Conservation (phyloP, 805 yeast species). For the Candida yuanshanica region DNA sequence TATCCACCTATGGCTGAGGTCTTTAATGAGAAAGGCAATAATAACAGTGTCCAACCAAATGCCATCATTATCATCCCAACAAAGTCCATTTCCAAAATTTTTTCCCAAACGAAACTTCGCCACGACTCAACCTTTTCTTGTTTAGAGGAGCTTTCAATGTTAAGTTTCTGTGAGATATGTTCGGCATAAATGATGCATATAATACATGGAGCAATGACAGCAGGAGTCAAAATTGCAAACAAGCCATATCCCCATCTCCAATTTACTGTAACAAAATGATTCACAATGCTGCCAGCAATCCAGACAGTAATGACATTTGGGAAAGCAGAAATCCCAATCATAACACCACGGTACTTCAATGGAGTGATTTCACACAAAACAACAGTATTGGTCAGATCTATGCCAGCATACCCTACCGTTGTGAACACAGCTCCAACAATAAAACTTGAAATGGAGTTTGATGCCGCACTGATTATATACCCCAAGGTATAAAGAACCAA, state of each 20-base stretch:
- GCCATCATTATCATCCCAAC: conserved; percentile 34
- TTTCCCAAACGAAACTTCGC: conserved; percentile 4
- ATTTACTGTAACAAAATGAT: conserved; percentile 26
- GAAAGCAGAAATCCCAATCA: conserved; percentile 29
- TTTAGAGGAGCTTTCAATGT: conserved; percentile 6
- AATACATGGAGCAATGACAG: conserved; percentile 31
- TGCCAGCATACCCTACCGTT: conserved; percentile 33
- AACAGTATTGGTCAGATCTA: conserved; percentile 28
- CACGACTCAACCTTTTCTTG: conserved; percentile 3
- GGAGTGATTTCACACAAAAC: conserved; percentile 34
- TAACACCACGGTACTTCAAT: conserved; percentile 33
- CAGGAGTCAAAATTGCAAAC: conserved; percentile 42
- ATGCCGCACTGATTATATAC: conserved; percentile 31
- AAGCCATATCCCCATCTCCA: conserved; percentile 55
- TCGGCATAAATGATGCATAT: conserved; percentile 29
- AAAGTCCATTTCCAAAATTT: conserved; percentile 32
- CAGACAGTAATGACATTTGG: conserved; percentile 39
- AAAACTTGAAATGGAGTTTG: conserved; percentile 30
- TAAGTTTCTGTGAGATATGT: conserved; percentile 12
- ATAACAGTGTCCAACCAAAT: conserved; percentile 32
- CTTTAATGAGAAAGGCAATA: conserved; percentile 35
- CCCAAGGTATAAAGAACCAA: conserved; percentile 30
- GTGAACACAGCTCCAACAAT: conserved; percentile 32
- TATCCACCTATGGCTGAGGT: conserved; percentile 29
- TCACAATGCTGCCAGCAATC: conserved; percentile 35